Conservation (phyloP, 441 rosid genomes). For the Flueggea neowawraea region DNA sequence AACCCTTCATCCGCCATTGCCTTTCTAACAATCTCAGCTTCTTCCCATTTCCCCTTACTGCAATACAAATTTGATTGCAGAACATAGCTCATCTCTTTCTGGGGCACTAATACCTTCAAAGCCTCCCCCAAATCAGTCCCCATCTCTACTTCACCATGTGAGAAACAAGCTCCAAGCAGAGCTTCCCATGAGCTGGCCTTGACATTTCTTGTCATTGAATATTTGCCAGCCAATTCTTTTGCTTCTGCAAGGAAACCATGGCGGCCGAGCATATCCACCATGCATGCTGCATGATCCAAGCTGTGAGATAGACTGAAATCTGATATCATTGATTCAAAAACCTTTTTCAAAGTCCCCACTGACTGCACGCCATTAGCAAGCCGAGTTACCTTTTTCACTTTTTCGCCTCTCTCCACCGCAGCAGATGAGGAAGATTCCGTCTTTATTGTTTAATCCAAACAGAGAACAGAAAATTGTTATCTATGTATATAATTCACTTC, state of each 20-base stretch:
- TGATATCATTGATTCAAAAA: constrained; percentile 40
- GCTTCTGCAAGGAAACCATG: constrained; percentile 64
- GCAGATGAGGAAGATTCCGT: constrained; percentile 23
- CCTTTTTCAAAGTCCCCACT: constrained; percentile 67
- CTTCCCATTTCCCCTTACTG: constrained; percentile 59
- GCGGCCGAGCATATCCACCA: constrained; percentile 82
- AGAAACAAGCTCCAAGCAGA: constrained; percentile 63
- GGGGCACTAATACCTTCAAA: constrained; percentile 33
- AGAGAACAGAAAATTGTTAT: constrained; percentile 1
- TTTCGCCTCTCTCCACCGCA: constrained; percentile 19
- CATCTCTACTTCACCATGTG: constrained; percentile 35
- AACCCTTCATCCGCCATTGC: constrained; percentile 54
- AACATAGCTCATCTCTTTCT: constrained; percentile 57
- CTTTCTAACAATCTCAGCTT: constrained; percentile 66
- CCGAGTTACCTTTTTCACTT: constrained; percentile 43
- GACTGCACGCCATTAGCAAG: constrained; percentile 70
- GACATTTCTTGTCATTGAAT: constrained; percentile 7
- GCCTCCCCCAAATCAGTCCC: constrained; percentile 38
- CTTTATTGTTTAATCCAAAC: constrained; percentile 21
- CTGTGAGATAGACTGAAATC: constrained; percentile 40
- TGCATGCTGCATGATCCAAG: constrained; percentile 58
- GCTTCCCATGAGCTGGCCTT: constrained; percentile 38
- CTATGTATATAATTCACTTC: no score
- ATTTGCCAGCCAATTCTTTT: constrained; percentile 33
- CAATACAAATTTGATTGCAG: constrained; percentile 62